Evolutionary conservation across 768 basidiomycete genomes (phyloP).

Genomic region (Mycena galopus): DNA sequence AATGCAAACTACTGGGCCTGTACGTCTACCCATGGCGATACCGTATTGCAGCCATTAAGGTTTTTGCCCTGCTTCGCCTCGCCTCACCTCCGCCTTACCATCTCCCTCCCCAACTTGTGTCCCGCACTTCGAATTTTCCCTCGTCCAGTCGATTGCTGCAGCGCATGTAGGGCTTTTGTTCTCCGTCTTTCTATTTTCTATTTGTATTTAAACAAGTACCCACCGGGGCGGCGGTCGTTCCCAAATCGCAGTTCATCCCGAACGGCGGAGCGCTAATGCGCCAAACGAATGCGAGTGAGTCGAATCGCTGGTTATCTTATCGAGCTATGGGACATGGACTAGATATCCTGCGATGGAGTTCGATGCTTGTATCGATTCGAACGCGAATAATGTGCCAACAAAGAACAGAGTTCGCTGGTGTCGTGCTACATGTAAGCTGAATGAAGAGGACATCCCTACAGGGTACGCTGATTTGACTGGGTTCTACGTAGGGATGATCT

Average conservation of each 20-base stretch:
- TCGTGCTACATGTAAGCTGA: too few species aligned
- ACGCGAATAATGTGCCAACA: too few species aligned
- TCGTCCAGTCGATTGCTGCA: neutral
- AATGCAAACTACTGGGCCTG: neutral
- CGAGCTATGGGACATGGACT: too few species aligned
- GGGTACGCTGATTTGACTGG: too few species aligned
- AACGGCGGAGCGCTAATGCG: neutral
- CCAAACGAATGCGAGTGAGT: too few species aligned
- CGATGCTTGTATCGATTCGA: too few species aligned
- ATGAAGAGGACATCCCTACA: too few species aligned
- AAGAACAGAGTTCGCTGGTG: too few species aligned
- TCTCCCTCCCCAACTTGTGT: neutral
- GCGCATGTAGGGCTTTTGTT: neutral
- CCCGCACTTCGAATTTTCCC: neutral
- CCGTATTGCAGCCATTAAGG: neutral
- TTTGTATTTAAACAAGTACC: neutral
- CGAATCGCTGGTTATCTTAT: too few species aligned
- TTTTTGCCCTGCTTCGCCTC: neutral
- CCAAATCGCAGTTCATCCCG: neutral
- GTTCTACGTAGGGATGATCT: too few species aligned
- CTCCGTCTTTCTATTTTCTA: neutral
- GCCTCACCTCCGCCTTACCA: neutral
- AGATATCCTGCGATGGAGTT: too few species aligned
- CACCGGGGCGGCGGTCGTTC: neutral
- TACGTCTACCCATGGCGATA: neutral